These are phyloP conservation scores for Pulveroboletus ridleyi DNA, from an alignment of 1,284 basidiomycete genomes.

Conservation along the genomic window DNA sequence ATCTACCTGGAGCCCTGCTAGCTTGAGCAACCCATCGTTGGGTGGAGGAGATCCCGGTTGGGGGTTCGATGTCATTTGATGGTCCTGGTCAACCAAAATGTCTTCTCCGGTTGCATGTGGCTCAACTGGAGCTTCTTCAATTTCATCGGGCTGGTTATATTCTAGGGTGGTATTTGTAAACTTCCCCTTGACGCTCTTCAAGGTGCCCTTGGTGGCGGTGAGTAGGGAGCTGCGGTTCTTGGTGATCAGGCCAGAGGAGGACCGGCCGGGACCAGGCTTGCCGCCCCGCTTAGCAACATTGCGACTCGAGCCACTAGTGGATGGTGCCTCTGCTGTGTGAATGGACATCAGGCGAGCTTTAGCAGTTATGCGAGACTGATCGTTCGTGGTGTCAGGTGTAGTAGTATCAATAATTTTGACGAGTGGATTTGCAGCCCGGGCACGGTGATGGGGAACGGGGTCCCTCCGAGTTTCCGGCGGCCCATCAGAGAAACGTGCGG, in stretches of 20 bases:
- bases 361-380: slow-evolving; percentile 47
- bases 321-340: slow-evolving; percentile 15
- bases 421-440: slow-evolving; percentile 54
- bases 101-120: slow-evolving; percentile 12
- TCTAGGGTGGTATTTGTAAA: slow-evolving; percentile 21
- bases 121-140: slow-evolving; percentile 25
- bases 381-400: slow-evolving; percentile 27
- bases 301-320: slow-evolving; percentile 20
- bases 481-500: slow-evolving; percentile 18
- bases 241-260: slow-evolving; percentile 44
- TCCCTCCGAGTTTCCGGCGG: slow-evolving; percentile 15
- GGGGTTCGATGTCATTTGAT: slow-evolving; percentile 10
- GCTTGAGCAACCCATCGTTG: slow-evolving; percentile 50
- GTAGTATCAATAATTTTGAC: slow-evolving; percentile 56
- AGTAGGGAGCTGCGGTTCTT: slow-evolving; percentile 54
- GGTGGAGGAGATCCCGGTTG: slow-evolving; percentile 37
- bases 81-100: slow-evolving; percentile 31
- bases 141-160: slow-evolving; percentile 27
- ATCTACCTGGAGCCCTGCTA: slow-evolving; percentile 50
- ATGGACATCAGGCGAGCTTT: slow-evolving; percentile 49
- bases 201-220: slow-evolving; percentile 50
- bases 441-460: slow-evolving; percentile 48
- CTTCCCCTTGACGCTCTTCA: slow-evolving; percentile 54
- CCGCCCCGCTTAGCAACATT: slow-evolving; percentile 26
- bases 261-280: slow-evolving; percentile 55